These are phyloP conservation scores for Alternaria alternata DNA, from an alignment of 2,329 filamentous ascomycete genomes.

Conservation along the genomic window DNA sequence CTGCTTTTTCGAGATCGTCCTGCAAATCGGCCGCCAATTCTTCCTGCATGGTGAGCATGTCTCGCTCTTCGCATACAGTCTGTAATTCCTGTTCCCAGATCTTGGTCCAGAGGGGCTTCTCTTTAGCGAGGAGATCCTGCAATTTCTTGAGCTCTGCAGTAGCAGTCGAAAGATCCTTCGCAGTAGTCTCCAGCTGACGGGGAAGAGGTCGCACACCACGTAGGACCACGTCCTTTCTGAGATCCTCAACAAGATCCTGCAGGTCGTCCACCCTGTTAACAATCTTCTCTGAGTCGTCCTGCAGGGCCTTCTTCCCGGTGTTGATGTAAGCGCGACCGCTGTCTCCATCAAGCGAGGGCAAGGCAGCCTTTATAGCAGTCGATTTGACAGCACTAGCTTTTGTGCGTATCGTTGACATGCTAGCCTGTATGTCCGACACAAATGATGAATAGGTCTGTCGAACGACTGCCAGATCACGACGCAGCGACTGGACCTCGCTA, in stretches of 20 bases:
- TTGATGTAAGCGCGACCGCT: slow-evolving; percentile 87
- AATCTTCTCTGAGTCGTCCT: slow-evolving; percentile 85
- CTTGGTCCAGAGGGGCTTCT: slow-evolving; percentile 98
- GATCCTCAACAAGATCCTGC: slow-evolving; percentile 95
- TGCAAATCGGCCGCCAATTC: slow-evolving; percentile 91
- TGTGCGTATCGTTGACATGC: slow-evolving; percentile 81
- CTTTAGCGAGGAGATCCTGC: slow-evolving; percentile 87
- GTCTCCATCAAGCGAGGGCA: slow-evolving; percentile 77
- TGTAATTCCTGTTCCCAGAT: slow-evolving; percentile 99
- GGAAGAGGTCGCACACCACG: slow-evolving; percentile 91
- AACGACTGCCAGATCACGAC: slow-evolving; percentile 87
- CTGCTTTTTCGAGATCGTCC: slow-evolving; percentile 93
- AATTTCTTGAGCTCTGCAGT: slow-evolving; percentile 91
- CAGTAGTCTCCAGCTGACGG: slow-evolving; percentile 85
- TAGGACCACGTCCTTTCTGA: slow-evolving; percentile 94
- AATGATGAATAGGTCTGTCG: slow-evolving; percentile 94
- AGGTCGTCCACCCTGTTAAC: slow-evolving; percentile 94
- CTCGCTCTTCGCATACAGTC: slow-evolving; percentile 92
- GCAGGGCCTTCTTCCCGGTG: slow-evolving; percentile 84
- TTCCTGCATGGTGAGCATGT: slow-evolving; percentile 95
- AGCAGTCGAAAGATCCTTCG: slow-evolving; percentile 83
- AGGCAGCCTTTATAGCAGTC: slow-evolving; percentile 72
- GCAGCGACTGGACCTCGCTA: slow-evolving; percentile 79
- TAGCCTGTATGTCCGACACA: slow-evolving; percentile 84
- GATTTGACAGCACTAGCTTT: slow-evolving; percentile 85